Percentiles rank a stretch among this genome's conserved stretches.
phyloP scores from a whole-genome alignment of 345 rosid genomes.

The Aquilaria yunnanensis region DNA sequence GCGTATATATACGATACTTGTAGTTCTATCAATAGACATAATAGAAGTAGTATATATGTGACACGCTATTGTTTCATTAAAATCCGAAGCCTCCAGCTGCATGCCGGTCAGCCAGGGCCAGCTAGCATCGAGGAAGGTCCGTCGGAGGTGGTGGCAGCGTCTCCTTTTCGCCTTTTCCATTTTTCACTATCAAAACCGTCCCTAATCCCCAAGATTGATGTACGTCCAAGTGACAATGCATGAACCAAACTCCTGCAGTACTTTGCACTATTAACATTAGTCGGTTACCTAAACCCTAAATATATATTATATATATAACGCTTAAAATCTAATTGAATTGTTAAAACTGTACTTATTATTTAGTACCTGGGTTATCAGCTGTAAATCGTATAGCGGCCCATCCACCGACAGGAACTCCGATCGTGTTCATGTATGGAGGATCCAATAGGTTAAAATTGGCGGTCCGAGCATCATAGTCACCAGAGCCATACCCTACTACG shows the following conservation, averaged over 20 bases:
- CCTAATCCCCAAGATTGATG: conserved; percentile 86
- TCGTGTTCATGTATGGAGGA: conserved; percentile 82
- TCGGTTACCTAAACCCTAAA: no score
- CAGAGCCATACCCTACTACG: conserved; percentile 66
- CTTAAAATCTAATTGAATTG: neutral
- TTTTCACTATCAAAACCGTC: conserved; percentile 61
- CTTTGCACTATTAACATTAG: neutral
- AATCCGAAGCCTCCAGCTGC: neutral
- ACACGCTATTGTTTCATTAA: neutral
- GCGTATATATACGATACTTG: conserved; percentile 19
- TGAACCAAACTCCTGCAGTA: conserved; percentile 69
- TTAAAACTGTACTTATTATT: neutral
- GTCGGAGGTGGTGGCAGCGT: conserved; percentile 72
- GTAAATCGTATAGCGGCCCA: conserved; percentile 84
- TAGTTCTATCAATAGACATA: no score
- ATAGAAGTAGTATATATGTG: no score
- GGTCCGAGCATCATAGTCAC: conserved; percentile 52
- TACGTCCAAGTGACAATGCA: conserved; percentile 78
- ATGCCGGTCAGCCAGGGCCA: neutral
- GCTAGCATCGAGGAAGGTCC: conserved; percentile 68
- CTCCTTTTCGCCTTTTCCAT: conserved; percentile 52
- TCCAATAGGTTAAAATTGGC: conserved; percentile 54
- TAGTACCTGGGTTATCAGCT: conserved; percentile 76
- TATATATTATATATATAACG: neutral
- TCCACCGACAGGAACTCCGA: conserved; percentile 88